Evolutionary conservation across 768 basidiomycete species (phyloP).

Genomic region (Kondoa malvinella): DNA sequence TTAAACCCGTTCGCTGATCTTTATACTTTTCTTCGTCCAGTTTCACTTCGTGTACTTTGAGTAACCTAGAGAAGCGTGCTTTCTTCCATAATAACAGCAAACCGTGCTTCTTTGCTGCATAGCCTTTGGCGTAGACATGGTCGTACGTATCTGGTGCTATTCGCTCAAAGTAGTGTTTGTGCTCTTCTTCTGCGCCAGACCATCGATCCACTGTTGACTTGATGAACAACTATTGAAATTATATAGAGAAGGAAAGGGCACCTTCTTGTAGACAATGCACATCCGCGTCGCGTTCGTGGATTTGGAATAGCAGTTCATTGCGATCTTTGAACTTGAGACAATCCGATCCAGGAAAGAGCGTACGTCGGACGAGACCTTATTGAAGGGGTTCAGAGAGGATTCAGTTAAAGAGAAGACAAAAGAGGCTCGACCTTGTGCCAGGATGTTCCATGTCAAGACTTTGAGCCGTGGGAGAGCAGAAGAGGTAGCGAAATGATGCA

Average conservation of each 20-base stretch:
- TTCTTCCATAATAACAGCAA: slow-evolving; percentile 14
- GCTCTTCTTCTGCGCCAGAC: slow-evolving; percentile 13
- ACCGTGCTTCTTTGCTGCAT: slow-evolving; percentile 13
- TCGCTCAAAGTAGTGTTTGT: slow-evolving; percentile 5
- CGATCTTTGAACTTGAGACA: slow-evolving; percentile 19
- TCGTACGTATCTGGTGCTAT: slow-evolving; percentile 11
- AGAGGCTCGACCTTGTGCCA: slow-evolving; percentile 4
- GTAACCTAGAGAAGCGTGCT: background rate
- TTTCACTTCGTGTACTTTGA: slow-evolving; percentile 11
- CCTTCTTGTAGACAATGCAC: background rate
- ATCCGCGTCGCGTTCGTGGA: background rate
- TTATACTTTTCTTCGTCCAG: slow-evolving; percentile 13
- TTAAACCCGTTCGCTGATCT: slow-evolving; percentile 9
- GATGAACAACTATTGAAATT: background rate
- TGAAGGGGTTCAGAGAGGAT: slow-evolving; percentile 6
- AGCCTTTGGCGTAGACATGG: slow-evolving; percentile 10
- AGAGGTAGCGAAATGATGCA: background rate
- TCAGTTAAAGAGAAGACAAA: background rate
- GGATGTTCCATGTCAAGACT: background rate
- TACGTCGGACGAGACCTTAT: slow-evolving; percentile 13
- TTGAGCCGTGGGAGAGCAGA: background rate
- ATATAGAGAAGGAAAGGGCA: background rate
- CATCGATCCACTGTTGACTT: slow-evolving; percentile 9
- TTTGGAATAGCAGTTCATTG: background rate
- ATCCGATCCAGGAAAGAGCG: slow-evolving; percentile 18